phyloP scores from a whole-genome alignment of 2,329 filamentous ascomycete species.

The Periconia sp. region DNA sequence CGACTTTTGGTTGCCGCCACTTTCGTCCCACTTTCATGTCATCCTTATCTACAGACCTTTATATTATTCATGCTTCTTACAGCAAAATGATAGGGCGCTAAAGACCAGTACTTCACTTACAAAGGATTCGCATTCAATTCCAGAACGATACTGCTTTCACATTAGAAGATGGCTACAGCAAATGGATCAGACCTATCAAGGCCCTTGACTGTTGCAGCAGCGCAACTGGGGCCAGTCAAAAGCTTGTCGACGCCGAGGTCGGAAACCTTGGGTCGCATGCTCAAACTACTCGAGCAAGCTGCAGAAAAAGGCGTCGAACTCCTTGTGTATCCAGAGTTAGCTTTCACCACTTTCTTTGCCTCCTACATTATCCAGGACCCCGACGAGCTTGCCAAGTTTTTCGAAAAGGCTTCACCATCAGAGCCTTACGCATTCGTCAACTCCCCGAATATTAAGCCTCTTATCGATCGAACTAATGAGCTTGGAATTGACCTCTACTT shows the following conservation, averaged over 20 bases:
- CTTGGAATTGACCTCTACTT: neutral
- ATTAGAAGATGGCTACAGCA: neutral
- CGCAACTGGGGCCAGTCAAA: neutral
- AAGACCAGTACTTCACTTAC: too few relatives aligned
- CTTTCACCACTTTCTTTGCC: neutral
- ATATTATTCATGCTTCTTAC: too few relatives aligned
- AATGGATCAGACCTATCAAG: neutral
- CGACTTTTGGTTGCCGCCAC: too few relatives aligned
- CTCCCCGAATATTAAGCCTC: neutral
- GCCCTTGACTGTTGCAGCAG: neutral
- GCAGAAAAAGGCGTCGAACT: neutral
- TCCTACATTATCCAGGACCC: neutral
- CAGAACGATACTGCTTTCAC: neutral
- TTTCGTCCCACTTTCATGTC: too few relatives aligned
- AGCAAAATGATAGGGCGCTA: too few relatives aligned
- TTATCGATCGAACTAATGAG: neutral
- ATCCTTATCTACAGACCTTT: too few relatives aligned
- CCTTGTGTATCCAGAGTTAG: neutral
- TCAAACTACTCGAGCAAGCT: neutral
- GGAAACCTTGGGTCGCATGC: neutral
- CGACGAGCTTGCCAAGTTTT: neutral
- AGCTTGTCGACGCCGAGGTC: neutral
- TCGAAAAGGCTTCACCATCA: neutral
- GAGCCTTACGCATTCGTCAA: neutral
- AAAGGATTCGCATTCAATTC: neutral